Evolutionary conservation across 768 basidiomycete genomes (phyloP), one percentile per base, ranked within the genome.

Genomic region (Podaxis sp.): DNA sequence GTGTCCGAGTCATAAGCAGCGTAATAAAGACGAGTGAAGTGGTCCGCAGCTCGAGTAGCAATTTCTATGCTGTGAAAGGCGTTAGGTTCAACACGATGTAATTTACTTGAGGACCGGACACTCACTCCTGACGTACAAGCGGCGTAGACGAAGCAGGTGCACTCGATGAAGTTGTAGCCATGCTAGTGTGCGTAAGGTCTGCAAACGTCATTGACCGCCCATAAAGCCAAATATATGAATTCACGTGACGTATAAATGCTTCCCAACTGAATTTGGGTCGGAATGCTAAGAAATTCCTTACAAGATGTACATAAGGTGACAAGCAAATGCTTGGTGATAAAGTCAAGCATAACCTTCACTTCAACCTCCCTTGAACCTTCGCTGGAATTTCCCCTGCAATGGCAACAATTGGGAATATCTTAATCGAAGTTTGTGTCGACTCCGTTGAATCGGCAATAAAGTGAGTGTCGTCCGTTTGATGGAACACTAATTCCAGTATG

Each of bases 11-110:
- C 92, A 74, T 93, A 93, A 0, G 91, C 84, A 43, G 84, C 77
- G 72, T 94, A 94, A 72, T 91, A 94, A 36, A 94, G 80, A 63
- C 88, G 87, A 51, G 88, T 88, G 72, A 94, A 94, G 66, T 87
- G 82, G 69, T 93, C 90, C 47, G 93, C 92, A 15, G 92, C 91
- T 50, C 91, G 80, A 19, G 90, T 91, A 43, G 91, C 89, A 66
- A 94, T 90, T 74, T 93, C 90, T 72, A 94, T 88, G 68, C 92
- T 94, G 72, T 64, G 59, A 47, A 54, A 36, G 41, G 8, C n/a
- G 22, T 50, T 36, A 25, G 5, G 6, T 9, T 46, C 4, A 60
- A 33, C 12, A 36, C 7, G n/a, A 9, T n/a, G 15, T 4, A 25
- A 1, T 2, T 12, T 19, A 27, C 24, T 3, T 22, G 43, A n/a